phyloP scores from a whole-genome alignment of 129 eudicot species.

The Daucus carota region DNA sequence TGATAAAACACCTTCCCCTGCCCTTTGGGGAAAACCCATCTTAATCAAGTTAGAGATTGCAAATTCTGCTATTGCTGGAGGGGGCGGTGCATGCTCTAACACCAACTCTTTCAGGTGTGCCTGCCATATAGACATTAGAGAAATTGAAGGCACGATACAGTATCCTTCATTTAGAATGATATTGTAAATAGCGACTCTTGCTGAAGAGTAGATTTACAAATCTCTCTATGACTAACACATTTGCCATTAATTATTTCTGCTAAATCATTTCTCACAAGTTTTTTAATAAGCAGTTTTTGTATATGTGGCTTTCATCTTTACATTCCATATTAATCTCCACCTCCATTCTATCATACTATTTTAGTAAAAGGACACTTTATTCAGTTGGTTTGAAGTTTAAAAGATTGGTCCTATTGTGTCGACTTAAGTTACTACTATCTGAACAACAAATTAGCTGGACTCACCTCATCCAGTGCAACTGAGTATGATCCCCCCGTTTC shows the following conservation, averaged over 20 bases:
- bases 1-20: conserved; percentile 87
- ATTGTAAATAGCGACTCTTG: background rate
- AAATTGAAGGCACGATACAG: background rate
- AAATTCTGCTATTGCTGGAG: conserved; percentile 98
- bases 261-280: too few species aligned
- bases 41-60: conserved; percentile 82
- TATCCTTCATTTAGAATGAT: background rate
- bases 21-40: conserved; percentile 98
- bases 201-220: background rate
- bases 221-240: background rate
- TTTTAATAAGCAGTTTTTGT: background rate
- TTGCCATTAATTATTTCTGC: background rate
- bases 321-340: background rate
- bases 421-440: background rate
- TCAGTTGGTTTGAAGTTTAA: background rate
- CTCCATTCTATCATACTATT: background rate
- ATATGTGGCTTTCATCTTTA: background rate
- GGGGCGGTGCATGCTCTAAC: conserved; percentile 97
- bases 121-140: conserved; percentile 30
- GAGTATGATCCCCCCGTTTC: conserved; percentile 96
- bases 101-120: conserved; percentile 78
- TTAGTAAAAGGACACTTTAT: background rate
- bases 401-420: background rate
- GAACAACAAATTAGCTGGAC: conserved; percentile 8
- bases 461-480: conserved; percentile 94